Evolutionary conservation across 2,329 filamentous ascomycete species (phyloP).

Genomic region (Myriosclerotinia scirpicola): DNA sequence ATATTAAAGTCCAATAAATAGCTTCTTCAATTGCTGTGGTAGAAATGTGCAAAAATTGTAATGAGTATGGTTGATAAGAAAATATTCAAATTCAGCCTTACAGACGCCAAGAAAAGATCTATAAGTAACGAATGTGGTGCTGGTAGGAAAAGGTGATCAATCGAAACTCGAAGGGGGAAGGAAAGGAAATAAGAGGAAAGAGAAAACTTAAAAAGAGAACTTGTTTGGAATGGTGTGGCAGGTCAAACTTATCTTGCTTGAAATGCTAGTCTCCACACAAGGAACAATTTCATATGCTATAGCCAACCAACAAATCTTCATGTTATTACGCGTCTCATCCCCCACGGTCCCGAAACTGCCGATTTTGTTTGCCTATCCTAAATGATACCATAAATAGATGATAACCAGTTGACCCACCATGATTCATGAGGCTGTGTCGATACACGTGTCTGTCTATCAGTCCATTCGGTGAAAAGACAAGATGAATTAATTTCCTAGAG

Average conservation of each 20-base stretch:
- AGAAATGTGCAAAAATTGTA: not conserved
- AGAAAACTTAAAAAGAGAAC: not conserved
- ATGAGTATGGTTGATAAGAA: slow-evolving; percentile 15
- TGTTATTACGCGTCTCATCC: slow-evolving; percentile 17
- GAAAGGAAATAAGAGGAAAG: not conserved
- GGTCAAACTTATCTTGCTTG: slow-evolving; percentile 15
- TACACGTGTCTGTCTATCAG: not conserved
- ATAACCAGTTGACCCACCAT: slow-evolving; percentile 12
- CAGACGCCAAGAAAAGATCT: slow-evolving; percentile 17
- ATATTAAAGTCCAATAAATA: not conserved
- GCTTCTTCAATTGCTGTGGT: not conserved
- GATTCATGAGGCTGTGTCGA: not conserved
- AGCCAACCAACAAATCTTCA: slow-evolving; percentile 8
- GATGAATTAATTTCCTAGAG: slow-evolving; percentile 8
- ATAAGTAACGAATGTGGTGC: slow-evolving; percentile 15
- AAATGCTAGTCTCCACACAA: slow-evolving; percentile 8
- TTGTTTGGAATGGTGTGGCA: slow-evolving; percentile 14
- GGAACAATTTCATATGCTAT: not conserved
- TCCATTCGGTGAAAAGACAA: not conserved
- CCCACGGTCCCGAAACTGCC: not conserved
- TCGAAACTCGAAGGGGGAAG: not conserved
- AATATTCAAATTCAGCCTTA: slow-evolving; percentile 12
- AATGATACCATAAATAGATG: slow-evolving; percentile 19
- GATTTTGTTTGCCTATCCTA: not conserved
- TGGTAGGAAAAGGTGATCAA: not conserved